Evolutionary conservation across 495 filamentous ascomycete species (phyloP), one percentile per base, ranked within the genome.

Genomic region (Aspergillus steynii): DNA sequence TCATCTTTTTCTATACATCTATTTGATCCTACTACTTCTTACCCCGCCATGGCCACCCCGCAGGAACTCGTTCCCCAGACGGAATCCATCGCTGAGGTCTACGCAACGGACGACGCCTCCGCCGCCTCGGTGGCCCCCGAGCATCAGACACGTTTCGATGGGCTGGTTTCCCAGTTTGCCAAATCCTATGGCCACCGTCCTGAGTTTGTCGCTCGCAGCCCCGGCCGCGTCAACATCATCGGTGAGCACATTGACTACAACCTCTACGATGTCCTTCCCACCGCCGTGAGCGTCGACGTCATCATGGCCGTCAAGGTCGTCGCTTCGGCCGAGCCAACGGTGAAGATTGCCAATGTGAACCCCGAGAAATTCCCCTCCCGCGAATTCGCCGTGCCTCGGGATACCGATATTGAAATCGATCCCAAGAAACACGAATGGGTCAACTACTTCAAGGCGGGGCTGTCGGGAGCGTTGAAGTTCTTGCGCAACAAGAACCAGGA

Each of bases 201-300:
- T 2, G 83, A 92, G 49, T 98, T 97, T 67, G 85, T 98, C 6
- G 85, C 95, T 1, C 86, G 95, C 52, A 96, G 92, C 60, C 95
- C 95, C 0, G 95, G 95, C 54, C 84, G 95, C 59, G 95, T 99
- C 61, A 98, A 98, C 80, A 95, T 99, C 72, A 97, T 99, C 67
- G 95, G 95, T 71, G 95, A 99, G 81, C 95, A 99, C 77, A 97
- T 99, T 69, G 95, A 99, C 81, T 99, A 99, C 75, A 96, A 91
- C 25, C 86, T 98, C 42, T 99, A 97, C 79, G 87, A 94, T 70
- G 94, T 97, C 52, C 81, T 99, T 20, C 95, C 95, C 55, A 98
- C 97, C 85, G 95, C 93, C 57, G 90, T 97, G 64, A 92, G 87
- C 20, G 90, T 91, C 53, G 95, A 99, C 72, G 86, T 93, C 57